Base-by-base conservation (phyloP, 257 asterid species). In the Primulina eburnea region DNA sequence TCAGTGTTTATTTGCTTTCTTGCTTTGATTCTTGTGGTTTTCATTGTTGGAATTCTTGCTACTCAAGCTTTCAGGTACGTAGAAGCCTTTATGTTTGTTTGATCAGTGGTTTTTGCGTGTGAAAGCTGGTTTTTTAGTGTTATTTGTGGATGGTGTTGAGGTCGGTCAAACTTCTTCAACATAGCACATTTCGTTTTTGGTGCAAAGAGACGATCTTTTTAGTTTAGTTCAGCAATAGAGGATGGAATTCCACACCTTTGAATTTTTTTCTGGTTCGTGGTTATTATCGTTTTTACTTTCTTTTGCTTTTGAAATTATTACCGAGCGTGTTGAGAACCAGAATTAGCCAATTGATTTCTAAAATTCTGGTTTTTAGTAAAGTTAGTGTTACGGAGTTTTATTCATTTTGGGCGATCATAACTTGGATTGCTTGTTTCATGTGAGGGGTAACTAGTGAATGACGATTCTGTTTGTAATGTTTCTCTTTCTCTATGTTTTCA, bases 41-140 rank as follows among this genome's bases (percentile, higher is more conserved):
- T 63, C 50, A 7, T 59, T 60, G 56, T 68, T 78, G 65, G 60
- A n/a, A 11, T 73, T 55, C 56, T 38, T n/a, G 58, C 60, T 8
- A 61, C 58, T 67, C 58, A 61, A 67, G 60, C 74, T 56, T 30
- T 55, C 55, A 75, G 70, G 69, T 61, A 33, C 16, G 58, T 34
- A 12, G 14, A 14, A 34, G 2, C 55, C 53, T 64, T 70, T 50
- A 60, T 52, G 61, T 66, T 78, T 11, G 34, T 60, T 28, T 75
- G 73, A 78, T 78, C 73, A 57, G 29, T 43, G 24, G 4, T 57
- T 67, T 40, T 32, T 71, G 52, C 52, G 32, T 20, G 61, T 59
- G 65, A 61, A 28, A 77, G 69, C 75, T 56, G 55, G 57, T 65
- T 67, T 35, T 50, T 67, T 56, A 8, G 10, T 12, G 30, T 52